A percentile compares a stretch with the other conserved stretches of the same genome.
Evolutionary conservation across 805 yeast species (phyloP).

Genomic region (Barnettozyma populi): DNA sequence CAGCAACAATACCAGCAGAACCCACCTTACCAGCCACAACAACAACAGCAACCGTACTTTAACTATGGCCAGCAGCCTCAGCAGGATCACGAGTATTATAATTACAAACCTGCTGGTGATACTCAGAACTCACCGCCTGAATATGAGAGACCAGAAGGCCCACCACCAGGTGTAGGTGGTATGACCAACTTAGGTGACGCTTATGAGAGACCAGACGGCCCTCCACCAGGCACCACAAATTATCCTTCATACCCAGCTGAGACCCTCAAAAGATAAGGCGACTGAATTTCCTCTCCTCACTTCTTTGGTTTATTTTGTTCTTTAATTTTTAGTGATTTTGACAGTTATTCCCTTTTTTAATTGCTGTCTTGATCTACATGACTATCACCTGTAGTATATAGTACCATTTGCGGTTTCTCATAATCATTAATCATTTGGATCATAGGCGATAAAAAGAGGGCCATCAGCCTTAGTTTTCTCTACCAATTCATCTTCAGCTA

Average conservation of each 20-base stretch:
- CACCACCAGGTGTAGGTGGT: constrained; percentile 3
- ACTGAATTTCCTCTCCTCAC: background rate
- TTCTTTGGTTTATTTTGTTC: background rate
- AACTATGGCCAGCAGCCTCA: constrained; percentile 1
- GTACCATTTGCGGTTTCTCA: too few species aligned
- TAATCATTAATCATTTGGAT: background rate
- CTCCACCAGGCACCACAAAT: constrained; percentile 12
- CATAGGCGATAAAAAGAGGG: background rate
- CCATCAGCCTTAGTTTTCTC: background rate
- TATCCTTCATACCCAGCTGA: constrained; percentile 7
- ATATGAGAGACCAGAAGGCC: constrained; percentile 9
- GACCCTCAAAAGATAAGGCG: constrained; percentile 3
- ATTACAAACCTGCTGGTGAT: constrained; percentile 5
- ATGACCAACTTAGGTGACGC: background rate
- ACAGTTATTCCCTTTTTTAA: background rate
- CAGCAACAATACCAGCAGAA: constrained; percentile 8
- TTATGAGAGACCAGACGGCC: constrained; percentile 14
- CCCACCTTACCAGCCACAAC: constrained; percentile 4
- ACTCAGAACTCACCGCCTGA: constrained; percentile 2
- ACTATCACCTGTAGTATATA: too few species aligned
- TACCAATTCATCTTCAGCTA: background rate
- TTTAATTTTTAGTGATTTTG: background rate
- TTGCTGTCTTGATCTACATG: too few species aligned
- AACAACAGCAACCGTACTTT: constrained; percentile 1
- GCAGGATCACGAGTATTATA: constrained; percentile 9